Evolutionary conservation across 78 protist genomes (phyloP).

Genomic region (Planoprotostelium fungivorum): DNA sequence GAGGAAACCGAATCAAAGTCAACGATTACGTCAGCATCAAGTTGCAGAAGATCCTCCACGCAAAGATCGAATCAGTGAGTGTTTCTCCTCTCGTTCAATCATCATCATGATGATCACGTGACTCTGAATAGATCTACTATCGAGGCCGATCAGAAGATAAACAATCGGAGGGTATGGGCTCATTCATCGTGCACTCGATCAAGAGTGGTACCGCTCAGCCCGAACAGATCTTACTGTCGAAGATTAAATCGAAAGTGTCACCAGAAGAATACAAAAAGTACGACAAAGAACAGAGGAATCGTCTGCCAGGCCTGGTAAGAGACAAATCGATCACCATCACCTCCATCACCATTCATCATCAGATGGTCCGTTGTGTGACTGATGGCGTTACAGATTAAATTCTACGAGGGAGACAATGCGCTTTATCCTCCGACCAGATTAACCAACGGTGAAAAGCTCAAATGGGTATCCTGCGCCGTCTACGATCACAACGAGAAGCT

Average conservation of each 20-base stretch:
- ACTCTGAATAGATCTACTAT: background rate
- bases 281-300: background rate
- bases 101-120: background rate
- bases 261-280: background rate
- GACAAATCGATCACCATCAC: no score
- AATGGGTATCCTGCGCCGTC: constrained; percentile 13
- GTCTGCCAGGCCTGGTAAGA: constrained; percentile 20
- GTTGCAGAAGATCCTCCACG: background rate
- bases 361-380: no score
- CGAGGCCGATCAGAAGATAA: background rate
- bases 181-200: background rate
- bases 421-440: constrained; percentile 9
- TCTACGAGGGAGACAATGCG: constrained; percentile 37
- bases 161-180: background rate
- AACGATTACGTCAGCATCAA: background rate
- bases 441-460: constrained; percentile 21
- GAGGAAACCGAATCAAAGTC: background rate
- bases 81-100: background rate
- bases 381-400: no score
- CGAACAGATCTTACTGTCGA: background rate
- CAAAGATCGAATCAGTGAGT: background rate
- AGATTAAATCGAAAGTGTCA: constrained; percentile 4
- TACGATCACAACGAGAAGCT: constrained; percentile 15
- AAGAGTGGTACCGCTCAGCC: background rate
- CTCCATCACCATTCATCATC: no score